Evolutionary conservation across 176 grass and related monocot species (phyloP), one percentile per base, ranked within the genome.

Genomic region (Hordeum vulgare): DNA sequence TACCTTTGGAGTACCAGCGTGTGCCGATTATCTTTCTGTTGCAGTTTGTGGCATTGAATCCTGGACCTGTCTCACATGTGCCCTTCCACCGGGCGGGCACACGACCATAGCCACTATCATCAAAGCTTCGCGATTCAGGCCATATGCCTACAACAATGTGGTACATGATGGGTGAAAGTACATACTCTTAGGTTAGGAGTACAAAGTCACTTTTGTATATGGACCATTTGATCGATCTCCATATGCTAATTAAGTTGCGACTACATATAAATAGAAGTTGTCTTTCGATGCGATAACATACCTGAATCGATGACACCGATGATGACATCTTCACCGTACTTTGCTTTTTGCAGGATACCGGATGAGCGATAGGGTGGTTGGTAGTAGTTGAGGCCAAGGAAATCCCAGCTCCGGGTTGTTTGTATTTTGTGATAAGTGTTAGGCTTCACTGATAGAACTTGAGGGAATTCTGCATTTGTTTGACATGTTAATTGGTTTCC

Each of bases 51-150:
- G 54, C 17, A 1, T 24, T 51, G 47, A 89, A 92, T 23, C 9
- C 17, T 3, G 65, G 60, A 4, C 90, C 87, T 4, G 34, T 21
- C 72, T 86, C 40, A 4, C 87, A 92, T 45, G 28, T 65, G 4
- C 90, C 90, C 40, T 53, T 83, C 90, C 90, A 92, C 21, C 79
- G 8, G 2, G 45, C 14, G 0, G 86, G 86, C 10, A 82, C 59
- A 12, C 79, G 86, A 1, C 86, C 74, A 3, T 80, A 92, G 0
- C 86, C 83, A 0, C 24, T 25, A 8, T 82, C 79, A 3, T 83
- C 28, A 56, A 92, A 92, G 47, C 90, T 92, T 28, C 51, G 71
- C 0, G 86, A 92, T 80, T 92, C 90, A 0, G 90, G 86, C 86
- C 39, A 41, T 41, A 41, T 41, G 39, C 39, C 39, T 41, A 41